Evolutionary conservation across 164 flowering plant species (phyloP), one percentile per base, ranked within the genome.

Genomic region (Stephania cephalantha): DNA sequence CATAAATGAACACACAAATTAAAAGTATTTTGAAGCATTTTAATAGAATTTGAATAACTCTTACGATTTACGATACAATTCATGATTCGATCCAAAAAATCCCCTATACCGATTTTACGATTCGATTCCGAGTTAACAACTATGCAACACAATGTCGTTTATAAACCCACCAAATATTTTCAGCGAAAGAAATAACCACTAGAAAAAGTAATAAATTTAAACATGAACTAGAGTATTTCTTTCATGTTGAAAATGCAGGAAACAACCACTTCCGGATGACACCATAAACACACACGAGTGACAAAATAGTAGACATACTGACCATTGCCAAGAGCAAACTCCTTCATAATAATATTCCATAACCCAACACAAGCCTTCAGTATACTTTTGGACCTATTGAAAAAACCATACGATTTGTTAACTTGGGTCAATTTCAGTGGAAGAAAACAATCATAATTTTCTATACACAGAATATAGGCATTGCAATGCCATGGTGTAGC

Each of bases 261-360:
- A 4, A 12, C 64, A 58, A 15, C n/a, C 64, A 58, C 18, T 18
- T 58, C 18, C 18, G 4, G 20, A 58, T 58, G 55, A 52, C 55
- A 30, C 1, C 15, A 79, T n/a, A 66, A 45, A 31, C 17, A 22
- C n/a, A 46, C n/a, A 45, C 46, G 15, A 15, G 55, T 11, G 55
- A 45, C 9, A 11, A 71, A 66, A 66, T 50, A 66, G 73, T 70
- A 30, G 46, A 45, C 65, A 61, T 55, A 83, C 89, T 87, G 77
- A 91, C 99, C 99, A 96, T 72, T 88, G 88, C 99, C 99, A 96
- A 72, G 99, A 96, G 83, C 97, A 94, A 75, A 96, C 99, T n/a
- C 99, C 99, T 87, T 96, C 98, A 82, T 94, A 94, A 78, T 96
- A 96, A 81, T 96, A 96, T 76, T 86, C 93, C 97, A 96, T 91